These are phyloP conservation scores for Elsinoe australis DNA, from an alignment of 2,329 filamentous ascomycete species.

Conservation along the genomic window DNA sequence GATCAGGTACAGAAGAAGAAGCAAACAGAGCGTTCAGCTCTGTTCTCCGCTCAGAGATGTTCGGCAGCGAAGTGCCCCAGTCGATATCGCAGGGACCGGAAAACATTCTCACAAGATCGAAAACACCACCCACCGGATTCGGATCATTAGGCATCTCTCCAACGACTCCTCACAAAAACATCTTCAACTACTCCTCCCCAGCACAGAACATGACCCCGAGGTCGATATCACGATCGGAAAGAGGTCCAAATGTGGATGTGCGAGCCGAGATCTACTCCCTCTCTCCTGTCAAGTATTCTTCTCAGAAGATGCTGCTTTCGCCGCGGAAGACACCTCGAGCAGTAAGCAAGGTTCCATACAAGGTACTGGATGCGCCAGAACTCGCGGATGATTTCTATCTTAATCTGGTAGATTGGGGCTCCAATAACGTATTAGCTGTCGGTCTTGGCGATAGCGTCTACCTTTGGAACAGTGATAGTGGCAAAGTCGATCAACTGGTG, in stretches of 20 bases:
- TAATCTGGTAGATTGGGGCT: conserved; percentile 96
- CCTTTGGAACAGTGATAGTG: conserved; percentile 93
- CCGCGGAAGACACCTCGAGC: conserved; percentile 81
- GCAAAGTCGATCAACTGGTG: conserved; percentile 87
- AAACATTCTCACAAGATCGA: conserved; percentile 48
- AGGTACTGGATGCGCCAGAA: conserved; percentile 93
- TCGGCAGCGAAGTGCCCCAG: conserved; percentile 83
- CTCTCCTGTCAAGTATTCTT: conserved; percentile 86
- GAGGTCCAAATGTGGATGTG: conserved; percentile 81
- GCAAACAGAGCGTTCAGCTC: conserved; percentile 89
- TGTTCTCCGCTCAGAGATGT: conserved; percentile 81
- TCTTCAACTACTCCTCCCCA: conserved; percentile 76
- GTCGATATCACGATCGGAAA: conserved; percentile 57
- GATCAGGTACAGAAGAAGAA: conserved; percentile 60
- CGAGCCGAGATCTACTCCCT: conserved; percentile 90
- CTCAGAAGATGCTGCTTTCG: conserved; percentile 86
- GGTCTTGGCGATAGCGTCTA: conserved; percentile 90
- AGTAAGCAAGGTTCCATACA: conserved; percentile 94
- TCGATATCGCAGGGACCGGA: conserved; percentile 55
- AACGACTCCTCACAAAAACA: conserved; percentile 93
- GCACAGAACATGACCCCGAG: conserved; percentile 76
- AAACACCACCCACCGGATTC: conserved; percentile 74
- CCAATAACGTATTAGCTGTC: conserved; percentile 86
- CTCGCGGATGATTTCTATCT: conserved; percentile 96
- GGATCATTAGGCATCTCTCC: conserved; percentile 70